These are phyloP conservation scores for Aureobasidium sp. DNA, from an alignment of 2,329 filamentous ascomycete species.

Conservation along the genomic window DNA sequence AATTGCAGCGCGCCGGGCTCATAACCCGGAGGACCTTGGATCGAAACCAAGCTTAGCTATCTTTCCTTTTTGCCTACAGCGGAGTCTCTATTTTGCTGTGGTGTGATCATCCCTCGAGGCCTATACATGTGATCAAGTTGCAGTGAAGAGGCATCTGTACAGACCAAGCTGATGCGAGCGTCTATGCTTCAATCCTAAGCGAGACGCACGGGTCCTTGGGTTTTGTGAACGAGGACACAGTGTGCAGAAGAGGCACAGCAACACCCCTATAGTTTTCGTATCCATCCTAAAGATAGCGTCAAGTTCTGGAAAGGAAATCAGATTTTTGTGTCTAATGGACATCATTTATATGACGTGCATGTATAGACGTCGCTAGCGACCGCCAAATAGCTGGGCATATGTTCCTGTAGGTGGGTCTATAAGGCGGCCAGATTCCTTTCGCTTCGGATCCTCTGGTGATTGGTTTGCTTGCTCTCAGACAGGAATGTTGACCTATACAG, in stretches of 20 bases:
- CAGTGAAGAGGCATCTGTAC: not conserved
- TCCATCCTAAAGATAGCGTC: too few relatives aligned
- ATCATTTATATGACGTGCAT: too few relatives aligned
- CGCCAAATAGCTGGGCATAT: not conserved
- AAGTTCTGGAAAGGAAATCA: too few relatives aligned
- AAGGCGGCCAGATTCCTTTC: not conserved
- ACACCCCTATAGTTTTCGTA: not conserved
- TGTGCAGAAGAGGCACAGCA: not conserved
- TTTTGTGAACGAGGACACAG: not conserved
- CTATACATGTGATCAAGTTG: not conserved
- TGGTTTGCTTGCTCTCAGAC: not conserved
- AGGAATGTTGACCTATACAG: not conserved
- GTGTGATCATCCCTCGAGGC: not conserved
- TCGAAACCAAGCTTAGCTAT: slow-evolving; percentile 23
- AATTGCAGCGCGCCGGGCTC: slow-evolving; percentile 20
- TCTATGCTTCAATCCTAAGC: not conserved
- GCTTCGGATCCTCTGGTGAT: not conserved
- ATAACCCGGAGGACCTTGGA: slow-evolving; percentile 23
- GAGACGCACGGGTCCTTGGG: not conserved
- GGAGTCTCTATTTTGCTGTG: not conserved
- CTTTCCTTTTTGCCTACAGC: not conserved
- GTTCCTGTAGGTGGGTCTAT: not conserved
- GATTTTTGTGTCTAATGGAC: too few relatives aligned
- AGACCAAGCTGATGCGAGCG: not conserved
- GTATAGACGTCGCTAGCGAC: not conserved